Evolutionary conservation across 345 rosid genomes (phyloP).

Genomic region (rapeseed (Brassica napus)): Da-Ae NC_063448.1:19719501-19720000

Average conservation of each 20-base stretch:
- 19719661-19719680: background rate
- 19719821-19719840: constrained; percentile 96
- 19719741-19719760: background rate
- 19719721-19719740: background rate
- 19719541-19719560: background rate
- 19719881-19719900: constrained; percentile 78
- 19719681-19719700: background rate
- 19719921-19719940: background rate
- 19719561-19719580: background rate
- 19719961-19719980: constrained; percentile 30
- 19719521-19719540: background rate
- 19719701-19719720: background rate
- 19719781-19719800: constrained; percentile 70
- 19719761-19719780: background rate
- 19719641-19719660: no score
- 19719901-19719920: constrained; percentile 53
- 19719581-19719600: background rate
- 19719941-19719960: background rate
- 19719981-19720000: constrained; percentile 57
- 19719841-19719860: constrained; percentile 89
- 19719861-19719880: constrained; percentile 96
- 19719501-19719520: no score
- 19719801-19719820: constrained; percentile 58
- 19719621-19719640: background rate
- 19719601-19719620: background rate